These are phyloP conservation scores for Tolypocladium pustulatum DNA, from an alignment of 2,329 filamentous ascomycete genomes.

Conservation along the genomic window DNA sequence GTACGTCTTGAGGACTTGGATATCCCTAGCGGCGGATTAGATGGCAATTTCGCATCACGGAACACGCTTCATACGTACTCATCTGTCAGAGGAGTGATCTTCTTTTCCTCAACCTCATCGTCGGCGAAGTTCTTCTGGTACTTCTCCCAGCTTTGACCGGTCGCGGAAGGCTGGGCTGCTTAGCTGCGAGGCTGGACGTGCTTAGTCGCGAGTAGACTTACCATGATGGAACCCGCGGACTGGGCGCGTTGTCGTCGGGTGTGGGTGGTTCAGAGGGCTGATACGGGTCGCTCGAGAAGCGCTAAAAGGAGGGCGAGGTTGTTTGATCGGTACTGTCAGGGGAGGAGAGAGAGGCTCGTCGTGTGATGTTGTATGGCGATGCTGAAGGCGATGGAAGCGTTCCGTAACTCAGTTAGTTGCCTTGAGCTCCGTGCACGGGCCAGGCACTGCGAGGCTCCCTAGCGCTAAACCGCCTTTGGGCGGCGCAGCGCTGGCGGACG, in stretches of 20 bases:
- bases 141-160: slow-evolving; percentile 94
- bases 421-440: slow-evolving; percentile 26
- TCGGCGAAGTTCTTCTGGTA: slow-evolving; percentile 96
- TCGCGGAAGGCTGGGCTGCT: slow-evolving; percentile 70
- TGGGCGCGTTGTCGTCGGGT: slow-evolving; percentile 9
- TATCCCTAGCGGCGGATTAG: slow-evolving; percentile 57
- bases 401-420: slow-evolving; percentile 29
- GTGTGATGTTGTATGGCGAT: slow-evolving; percentile 10
- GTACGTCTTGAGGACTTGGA: slow-evolving; percentile 98
- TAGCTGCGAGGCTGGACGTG: slow-evolving; percentile 9
- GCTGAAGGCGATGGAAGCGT: slow-evolving; percentile 23
- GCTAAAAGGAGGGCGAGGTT: not conserved
- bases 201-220: slow-evolving; percentile 16
- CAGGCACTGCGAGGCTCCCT: slow-evolving; percentile 9
- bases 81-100: slow-evolving; percentile 93
- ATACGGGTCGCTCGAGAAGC: not conserved
- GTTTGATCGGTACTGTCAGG: not conserved
- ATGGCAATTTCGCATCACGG: slow-evolving; percentile 3
- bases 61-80: slow-evolving; percentile 54
- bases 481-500: slow-evolving; percentile 6
- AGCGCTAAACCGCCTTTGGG: slow-evolving; percentile 13
- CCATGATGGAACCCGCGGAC: slow-evolving; percentile 29
- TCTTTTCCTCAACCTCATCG: slow-evolving; percentile 97
- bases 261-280: not conserved
- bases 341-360: not conserved